phyloP scores from a whole-genome alignment of 2,329 filamentous ascomycete genomes.

The Colletotrichum magnum region DNA sequence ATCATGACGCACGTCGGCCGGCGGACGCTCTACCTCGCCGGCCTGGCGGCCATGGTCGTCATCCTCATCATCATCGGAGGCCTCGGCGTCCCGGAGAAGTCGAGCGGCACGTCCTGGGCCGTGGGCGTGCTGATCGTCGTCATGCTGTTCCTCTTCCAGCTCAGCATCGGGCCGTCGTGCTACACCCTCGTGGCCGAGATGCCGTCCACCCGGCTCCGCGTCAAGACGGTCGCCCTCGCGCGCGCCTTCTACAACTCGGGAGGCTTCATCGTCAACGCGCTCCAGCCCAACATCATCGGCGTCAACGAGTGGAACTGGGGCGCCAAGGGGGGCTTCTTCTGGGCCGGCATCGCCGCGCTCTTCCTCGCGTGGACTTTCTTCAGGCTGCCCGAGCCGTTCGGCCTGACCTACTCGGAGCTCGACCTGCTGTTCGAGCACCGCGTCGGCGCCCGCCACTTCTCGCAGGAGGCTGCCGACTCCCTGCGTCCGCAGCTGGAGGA shows the following conservation, averaged over 20 bases:
- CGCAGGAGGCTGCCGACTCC: conserved; percentile 38
- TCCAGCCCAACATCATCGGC: conserved; percentile 39
- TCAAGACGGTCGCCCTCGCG: conserved; percentile 62
- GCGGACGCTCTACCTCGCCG: conserved; percentile 57
- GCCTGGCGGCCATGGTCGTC: conserved; percentile 55
- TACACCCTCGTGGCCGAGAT: conserved; percentile 63
- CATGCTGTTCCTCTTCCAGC: conserved; percentile 59
- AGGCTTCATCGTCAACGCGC: conserved; percentile 54
- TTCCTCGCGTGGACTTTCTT: conserved; percentile 50
- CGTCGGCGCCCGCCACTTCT: conserved; percentile 41
- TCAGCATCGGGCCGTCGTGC: conserved; percentile 54
- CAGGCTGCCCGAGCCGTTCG: conserved; percentile 49
- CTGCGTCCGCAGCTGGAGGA: conserved; percentile 40
- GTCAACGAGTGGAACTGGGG: conserved; percentile 47
- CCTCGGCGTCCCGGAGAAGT: conserved; percentile 48
- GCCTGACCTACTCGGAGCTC: conserved; percentile 43
- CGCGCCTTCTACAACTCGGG: conserved; percentile 57
- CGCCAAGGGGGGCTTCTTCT: conserved; percentile 48
- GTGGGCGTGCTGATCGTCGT: conserved; percentile 57
- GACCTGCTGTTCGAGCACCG: conserved; percentile 46
- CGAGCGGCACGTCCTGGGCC: conserved; percentile 55
- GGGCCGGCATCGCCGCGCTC: conserved; percentile 47
- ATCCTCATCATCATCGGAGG: conserved; percentile 53
- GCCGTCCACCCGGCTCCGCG: conserved; percentile 60
- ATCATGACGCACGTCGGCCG: conserved; percentile 56